These are phyloP conservation scores for Chionographis japonica DNA, from an alignment of 106 monocot genomes.

Conservation along the genomic window DNA sequence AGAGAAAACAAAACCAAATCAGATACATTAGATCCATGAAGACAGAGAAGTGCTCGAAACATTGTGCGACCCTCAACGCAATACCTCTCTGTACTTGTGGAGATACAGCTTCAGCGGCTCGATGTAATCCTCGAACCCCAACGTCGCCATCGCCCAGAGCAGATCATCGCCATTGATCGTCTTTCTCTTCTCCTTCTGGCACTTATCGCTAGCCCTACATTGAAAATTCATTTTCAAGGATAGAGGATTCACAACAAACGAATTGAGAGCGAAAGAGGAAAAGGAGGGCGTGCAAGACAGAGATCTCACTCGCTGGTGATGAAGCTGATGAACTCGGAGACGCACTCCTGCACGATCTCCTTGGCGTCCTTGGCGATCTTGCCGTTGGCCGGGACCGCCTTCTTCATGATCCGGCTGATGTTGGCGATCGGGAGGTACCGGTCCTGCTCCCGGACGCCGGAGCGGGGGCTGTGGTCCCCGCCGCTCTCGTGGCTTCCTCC, in stretches of 20 bases:
- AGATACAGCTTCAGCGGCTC: constrained; percentile 38
- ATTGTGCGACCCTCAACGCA: background rate
- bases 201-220: constrained; percentile 43
- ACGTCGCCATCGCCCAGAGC: constrained; percentile 47
- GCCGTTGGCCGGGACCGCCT: constrained; percentile 46
- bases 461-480: constrained; percentile 31
- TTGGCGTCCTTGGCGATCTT: constrained; percentile 57
- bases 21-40: background rate
- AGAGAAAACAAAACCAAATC: background rate
- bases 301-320: constrained; percentile 39
- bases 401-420: constrained; percentile 53
- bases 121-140: constrained; percentile 47
- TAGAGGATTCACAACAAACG: no score
- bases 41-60: background rate
- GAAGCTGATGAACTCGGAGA: constrained; percentile 57
- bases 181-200: constrained; percentile 43
- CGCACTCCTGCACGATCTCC: constrained; percentile 50
- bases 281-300: no score
- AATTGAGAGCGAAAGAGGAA: no score
- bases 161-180: constrained; percentile 48
- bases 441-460: constrained; percentile 43
- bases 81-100: constrained; percentile 37
- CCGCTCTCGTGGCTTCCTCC: constrained; percentile 23
- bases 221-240: no score
- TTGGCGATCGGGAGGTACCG: constrained; percentile 43